Base-by-base conservation (phyloP, 768 basidiomycete species). In the Leucocoprinus sp. region DNA sequence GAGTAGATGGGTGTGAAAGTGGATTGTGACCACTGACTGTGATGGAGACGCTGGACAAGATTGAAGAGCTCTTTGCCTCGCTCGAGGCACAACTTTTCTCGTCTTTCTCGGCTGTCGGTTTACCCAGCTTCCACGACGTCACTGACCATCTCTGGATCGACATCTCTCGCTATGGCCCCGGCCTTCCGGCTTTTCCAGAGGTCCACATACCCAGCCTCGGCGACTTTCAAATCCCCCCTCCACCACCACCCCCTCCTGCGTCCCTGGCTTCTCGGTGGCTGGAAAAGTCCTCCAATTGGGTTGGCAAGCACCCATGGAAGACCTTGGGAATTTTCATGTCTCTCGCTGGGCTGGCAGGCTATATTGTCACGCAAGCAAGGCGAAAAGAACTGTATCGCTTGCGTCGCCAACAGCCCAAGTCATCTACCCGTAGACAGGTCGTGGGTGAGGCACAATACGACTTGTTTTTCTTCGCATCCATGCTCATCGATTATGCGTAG, bases 91-190 rank as follows among this genome's bases (percentile, higher is more conserved):
- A 76, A 53, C 62, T 89, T 59, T 68, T 71, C 41, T 63, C 73
- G 24, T 75, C 80, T 8, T 55, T 82, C 18, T 64, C 74, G 34
- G 65, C 75, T 12, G 80, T 75, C 23, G 76, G 78, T 54, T 64
- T 87, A 37, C 78, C 80, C 31, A 76, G 71, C 52, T 65, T 87
- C 37, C 75, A 76, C 46, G 82, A 87, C 49, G 72, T 77, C 23
- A 61, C 81, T 17, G 73, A 84, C 52, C 74, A 79, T 19, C 68
- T 90, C 45, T 89, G 84, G 83, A 62, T 76, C 18, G 88, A 92
- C 57, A 76, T 92, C 50, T 73, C 84, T 37, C 80, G 89, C 46
- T 89, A 85, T 59, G 87, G 89, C 18, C 86, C 84, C 14, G 72
- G 75, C 36, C 70, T 88, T 53, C 71, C 75, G 15, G 60, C 69